A percentile compares a stretch with the other conserved stretches of the same genome.
Evolutionary conservation across 176 grass and related monocot species (phyloP).

Genomic region (Alloteropsis semialata): DNA sequence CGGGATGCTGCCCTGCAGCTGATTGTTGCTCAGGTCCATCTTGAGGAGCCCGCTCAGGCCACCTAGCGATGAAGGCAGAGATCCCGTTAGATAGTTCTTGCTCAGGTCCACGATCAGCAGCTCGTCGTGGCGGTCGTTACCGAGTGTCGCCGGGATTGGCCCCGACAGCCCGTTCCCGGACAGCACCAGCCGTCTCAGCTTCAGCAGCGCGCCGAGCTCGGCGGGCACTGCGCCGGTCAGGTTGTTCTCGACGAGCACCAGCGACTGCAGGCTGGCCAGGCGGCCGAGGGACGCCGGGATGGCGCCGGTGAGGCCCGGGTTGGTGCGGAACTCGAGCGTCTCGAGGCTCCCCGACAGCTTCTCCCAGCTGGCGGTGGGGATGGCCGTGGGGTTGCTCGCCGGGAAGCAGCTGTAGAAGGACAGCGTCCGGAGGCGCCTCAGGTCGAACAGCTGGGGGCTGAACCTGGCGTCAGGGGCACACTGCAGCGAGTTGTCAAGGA

Average conservation of each 20-base stretch:
- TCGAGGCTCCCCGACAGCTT: slow-evolving; percentile 53
- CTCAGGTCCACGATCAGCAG: slow-evolving; percentile 64
- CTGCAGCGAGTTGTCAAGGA: slow-evolving; percentile 84
- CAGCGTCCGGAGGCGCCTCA: slow-evolving; percentile 66
- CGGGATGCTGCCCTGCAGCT: slow-evolving; percentile 51
- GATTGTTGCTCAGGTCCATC: slow-evolving; percentile 85
- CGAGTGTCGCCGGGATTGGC: slow-evolving; percentile 56
- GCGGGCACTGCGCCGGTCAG: slow-evolving; percentile 51
- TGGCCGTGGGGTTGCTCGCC: slow-evolving; percentile 19
- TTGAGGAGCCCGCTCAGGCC: slow-evolving; percentile 61
- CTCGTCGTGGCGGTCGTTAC: slow-evolving; percentile 27
- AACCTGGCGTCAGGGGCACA: slow-evolving; percentile 59
- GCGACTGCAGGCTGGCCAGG: slow-evolving; percentile 62
- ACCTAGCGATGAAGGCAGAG: slow-evolving; percentile 66
- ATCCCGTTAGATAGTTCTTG: slow-evolving; percentile 50
- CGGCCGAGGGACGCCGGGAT: slow-evolving; percentile 54
- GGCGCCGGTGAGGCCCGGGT: slow-evolving; percentile 47
- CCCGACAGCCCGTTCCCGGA: slow-evolving; percentile 66
- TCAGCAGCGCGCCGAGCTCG: slow-evolving; percentile 47
- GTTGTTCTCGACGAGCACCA: slow-evolving; percentile 76
- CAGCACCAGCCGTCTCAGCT: slow-evolving; percentile 66
- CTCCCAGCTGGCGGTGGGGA: slow-evolving; percentile 63
- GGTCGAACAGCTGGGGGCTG: slow-evolving; percentile 63
- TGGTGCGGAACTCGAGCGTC: slow-evolving; percentile 74
- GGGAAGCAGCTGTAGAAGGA: slow-evolving; percentile 82